Percentiles rank a stretch among this genome's conserved stretches.
Conservation (phyloP, 352 stramenopile genomes). For the Globisporangium emineosum region DNA sequence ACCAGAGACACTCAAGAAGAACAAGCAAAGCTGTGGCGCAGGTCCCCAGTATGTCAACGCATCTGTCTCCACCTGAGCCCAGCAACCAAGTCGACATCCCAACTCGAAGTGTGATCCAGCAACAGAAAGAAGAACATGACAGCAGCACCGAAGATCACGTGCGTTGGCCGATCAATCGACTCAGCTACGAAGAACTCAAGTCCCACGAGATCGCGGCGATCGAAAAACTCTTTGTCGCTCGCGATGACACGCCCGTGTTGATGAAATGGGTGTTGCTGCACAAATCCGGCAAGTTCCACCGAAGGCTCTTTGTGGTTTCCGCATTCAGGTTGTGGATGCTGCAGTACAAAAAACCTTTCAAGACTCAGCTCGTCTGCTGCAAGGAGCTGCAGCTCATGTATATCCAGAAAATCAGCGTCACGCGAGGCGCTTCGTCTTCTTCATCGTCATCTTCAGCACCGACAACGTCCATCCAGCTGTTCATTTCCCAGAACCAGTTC, state of each 20-base stretch:
- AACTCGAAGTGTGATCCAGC: neutral
- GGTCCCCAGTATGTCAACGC: neutral
- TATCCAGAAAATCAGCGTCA: slow-evolving; percentile 34
- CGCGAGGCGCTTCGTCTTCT: slow-evolving; percentile 16
- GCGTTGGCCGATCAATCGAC: slow-evolving; percentile 57
- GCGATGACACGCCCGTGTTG: slow-evolving; percentile 44
- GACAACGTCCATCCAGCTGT: slow-evolving; percentile 33
- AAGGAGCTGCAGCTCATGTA: slow-evolving; percentile 48
- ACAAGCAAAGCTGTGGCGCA: neutral
- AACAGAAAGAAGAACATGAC: neutral
- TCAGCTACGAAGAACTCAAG: slow-evolving; percentile 62
- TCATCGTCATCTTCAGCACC: slow-evolving; percentile 9
- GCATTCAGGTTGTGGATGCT: slow-evolving; percentile 48
- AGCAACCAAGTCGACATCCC: neutral
- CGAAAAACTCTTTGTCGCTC: slow-evolving; percentile 46
- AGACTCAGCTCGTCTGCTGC: slow-evolving; percentile 26
- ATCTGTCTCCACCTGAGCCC: neutral
- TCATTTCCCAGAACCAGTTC: slow-evolving; percentile 15
- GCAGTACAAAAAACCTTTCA: slow-evolving; percentile 46
- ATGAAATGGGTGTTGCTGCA: slow-evolving; percentile 67
- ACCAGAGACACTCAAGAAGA: neutral
- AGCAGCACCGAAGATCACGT: neutral
- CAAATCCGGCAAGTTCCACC: slow-evolving; percentile 32
- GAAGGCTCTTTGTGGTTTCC: slow-evolving; percentile 55
- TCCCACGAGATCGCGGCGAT: slow-evolving; percentile 31